Percentiles rank a stretch among this genome's conserved stretches.
Evolutionary conservation across 495 filamentous ascomycete genomes (phyloP).

Genomic region (Jackrogersella minutella): DNA sequence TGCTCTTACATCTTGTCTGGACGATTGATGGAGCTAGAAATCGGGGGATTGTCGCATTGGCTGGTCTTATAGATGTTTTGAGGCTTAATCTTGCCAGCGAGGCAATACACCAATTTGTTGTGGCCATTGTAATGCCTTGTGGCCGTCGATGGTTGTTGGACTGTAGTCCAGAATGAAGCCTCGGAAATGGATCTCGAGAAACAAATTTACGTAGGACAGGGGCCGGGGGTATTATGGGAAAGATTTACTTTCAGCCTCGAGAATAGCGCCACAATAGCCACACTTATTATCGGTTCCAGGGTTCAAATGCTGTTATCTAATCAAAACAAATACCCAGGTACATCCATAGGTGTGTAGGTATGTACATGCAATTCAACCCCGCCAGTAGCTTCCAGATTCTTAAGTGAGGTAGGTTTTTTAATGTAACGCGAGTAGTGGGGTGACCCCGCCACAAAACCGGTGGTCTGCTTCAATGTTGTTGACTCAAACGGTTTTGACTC

Average conservation of each 20-base stretch:
- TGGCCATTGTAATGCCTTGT: constrained; percentile 48
- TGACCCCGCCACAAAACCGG: constrained; percentile 32
- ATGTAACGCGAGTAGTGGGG: constrained; percentile 27
- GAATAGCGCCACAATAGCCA: neutral
- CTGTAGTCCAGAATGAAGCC: constrained; percentile 10
- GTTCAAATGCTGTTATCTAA: constrained; percentile 24
- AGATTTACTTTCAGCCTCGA: constrained; percentile 22
- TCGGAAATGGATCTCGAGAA: constrained; percentile 8
- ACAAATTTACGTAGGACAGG: constrained; percentile 27
- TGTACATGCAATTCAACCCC: constrained; percentile 14
- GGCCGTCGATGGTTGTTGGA: constrained; percentile 10
- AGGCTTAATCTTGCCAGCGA: constrained; percentile 67
- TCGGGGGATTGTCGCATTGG: constrained; percentile 49
- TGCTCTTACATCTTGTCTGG: constrained; percentile 51
- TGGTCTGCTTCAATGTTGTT: constrained; percentile 8
- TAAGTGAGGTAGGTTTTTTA: neutral
- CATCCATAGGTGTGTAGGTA: neutral
- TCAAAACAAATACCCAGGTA: neutral
- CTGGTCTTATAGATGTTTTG: constrained; percentile 45
- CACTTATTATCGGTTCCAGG: neutral
- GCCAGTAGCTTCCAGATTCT: constrained; percentile 11
- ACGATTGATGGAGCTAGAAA: constrained; percentile 53
- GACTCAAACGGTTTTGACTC: constrained; percentile 17
- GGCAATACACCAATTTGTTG: constrained; percentile 63
- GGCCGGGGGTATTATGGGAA: too few relatives aligned